phyloP scores from a whole-genome alignment of 805 yeast genomes.

The Pichia exigua region DNA sequence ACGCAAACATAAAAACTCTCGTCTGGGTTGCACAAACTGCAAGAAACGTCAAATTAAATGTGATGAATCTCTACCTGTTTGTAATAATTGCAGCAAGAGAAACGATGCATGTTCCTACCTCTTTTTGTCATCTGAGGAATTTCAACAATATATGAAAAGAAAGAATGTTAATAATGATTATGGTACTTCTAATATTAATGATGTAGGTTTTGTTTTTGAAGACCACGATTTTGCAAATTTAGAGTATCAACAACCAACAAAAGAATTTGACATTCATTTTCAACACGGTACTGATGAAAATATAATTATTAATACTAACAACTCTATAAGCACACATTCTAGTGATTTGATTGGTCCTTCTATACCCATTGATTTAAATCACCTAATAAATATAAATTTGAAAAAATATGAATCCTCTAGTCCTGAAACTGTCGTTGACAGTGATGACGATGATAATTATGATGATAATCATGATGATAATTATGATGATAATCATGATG shows the following conservation, averaged over 20 bases:
- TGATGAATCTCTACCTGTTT: constrained; percentile 21
- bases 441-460: not conserved
- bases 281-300: not conserved
- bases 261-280: not conserved
- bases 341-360: not conserved
- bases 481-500: not conserved
- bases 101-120: constrained; percentile 6
- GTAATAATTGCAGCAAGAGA: constrained; percentile 19
- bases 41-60: constrained; percentile 24
- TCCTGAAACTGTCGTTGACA: not conserved
- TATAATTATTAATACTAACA: not conserved
- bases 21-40: constrained; percentile 23
- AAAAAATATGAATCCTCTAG: not conserved
- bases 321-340: not conserved
- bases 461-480: not conserved
- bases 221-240: not conserved
- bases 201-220: not conserved
- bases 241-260: not conserved
- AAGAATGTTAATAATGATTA: not conserved
- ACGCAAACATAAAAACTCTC: constrained; percentile 45
- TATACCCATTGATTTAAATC: not conserved
- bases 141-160: not conserved
- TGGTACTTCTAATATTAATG: not conserved
- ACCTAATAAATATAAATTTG: not conserved
- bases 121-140: not conserved